A percentile compares a stretch with the other conserved stretches of the same genome.
These are phyloP conservation scores for Hanseniaspora gamundiae DNA, from an alignment of 1,139 yeast genomes.

Conservation along the genomic window DNA sequence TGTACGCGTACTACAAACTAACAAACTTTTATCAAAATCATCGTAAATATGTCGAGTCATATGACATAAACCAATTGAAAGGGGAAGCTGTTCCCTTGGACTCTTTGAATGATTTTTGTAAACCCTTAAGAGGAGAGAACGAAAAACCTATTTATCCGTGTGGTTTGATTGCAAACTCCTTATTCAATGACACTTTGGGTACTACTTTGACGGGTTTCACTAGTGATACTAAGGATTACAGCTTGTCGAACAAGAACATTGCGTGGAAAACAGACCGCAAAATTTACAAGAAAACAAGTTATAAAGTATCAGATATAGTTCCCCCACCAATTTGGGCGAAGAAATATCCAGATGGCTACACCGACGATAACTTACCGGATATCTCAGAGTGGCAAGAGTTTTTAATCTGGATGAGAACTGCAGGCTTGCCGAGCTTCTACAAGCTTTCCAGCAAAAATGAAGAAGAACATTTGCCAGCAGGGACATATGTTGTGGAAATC, in stretches of 20 bases:
- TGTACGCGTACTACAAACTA: conserved; percentile 56
- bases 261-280: conserved; percentile 79
- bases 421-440: conserved; percentile 78
- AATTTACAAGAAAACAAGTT: conserved; percentile 69
- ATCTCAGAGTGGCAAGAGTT: conserved; percentile 65
- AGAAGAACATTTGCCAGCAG: conserved; percentile 43
- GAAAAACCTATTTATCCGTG: conserved; percentile 75
- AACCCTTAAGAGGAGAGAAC: conserved; percentile 51
- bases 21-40: conserved; percentile 73
- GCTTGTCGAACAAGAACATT: conserved; percentile 57
- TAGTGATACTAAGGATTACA: conserved; percentile 35
- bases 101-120: conserved; percentile 46
- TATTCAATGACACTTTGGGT: conserved; percentile 75
- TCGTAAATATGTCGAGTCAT: conserved; percentile 62
- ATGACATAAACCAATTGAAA: conserved; percentile 49
- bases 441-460: conserved; percentile 77
- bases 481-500: conserved; percentile 59
- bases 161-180: conserved; percentile 87
- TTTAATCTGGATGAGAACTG: conserved; percentile 97
- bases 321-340: conserved; percentile 96
- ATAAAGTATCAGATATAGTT: conserved; percentile 57
- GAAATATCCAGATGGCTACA: conserved; percentile 81
- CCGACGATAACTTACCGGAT: conserved; percentile 73
- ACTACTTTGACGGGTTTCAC: conserved; percentile 18
- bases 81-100: conserved; percentile 44